Evolutionary conservation across 164 flowering plant species (phyloP).

Genomic region (Taxillus chinensis): DNA sequence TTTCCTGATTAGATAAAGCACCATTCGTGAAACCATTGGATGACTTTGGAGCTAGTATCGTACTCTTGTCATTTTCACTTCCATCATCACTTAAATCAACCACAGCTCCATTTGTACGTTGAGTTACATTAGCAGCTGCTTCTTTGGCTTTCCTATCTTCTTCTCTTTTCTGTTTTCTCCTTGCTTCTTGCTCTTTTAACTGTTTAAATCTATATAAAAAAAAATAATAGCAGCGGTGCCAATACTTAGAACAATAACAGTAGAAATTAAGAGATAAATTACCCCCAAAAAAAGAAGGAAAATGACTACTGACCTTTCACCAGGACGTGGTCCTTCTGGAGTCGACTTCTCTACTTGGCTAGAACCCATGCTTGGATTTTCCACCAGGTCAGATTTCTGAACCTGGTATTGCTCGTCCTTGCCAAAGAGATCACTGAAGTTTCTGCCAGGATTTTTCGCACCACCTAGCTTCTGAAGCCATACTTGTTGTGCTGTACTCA

Average conservation of each 20-base stretch:
- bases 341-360: slow-evolving; percentile 28
- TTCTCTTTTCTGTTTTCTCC: slow-evolving; percentile 48
- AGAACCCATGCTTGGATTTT: slow-evolving; percentile 11
- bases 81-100: slow-evolving; percentile 11
- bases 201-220: slow-evolving; percentile 52
- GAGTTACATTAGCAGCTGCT: slow-evolving; percentile 19
- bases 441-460: slow-evolving; percentile 43
- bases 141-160: slow-evolving; percentile 49
- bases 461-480: slow-evolving; percentile 93
- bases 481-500: slow-evolving; percentile 80
- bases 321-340: slow-evolving; percentile 55
- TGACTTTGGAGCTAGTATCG: slow-evolving; percentile 3
- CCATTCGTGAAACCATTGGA: slow-evolving; percentile 28
- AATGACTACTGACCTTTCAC: slow-evolving; percentile 53
- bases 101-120: slow-evolving; percentile 15
- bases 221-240: too few species aligned
- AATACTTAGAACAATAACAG: background rate
- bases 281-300: background rate
- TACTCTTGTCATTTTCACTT: slow-evolving; percentile 8
- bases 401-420: slow-evolving; percentile 23
- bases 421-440: slow-evolving; percentile 24
- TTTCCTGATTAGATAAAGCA: slow-evolving; percentile 11
- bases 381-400: slow-evolving; percentile 24
- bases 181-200: slow-evolving; percentile 82
- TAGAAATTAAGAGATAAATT: background rate